phyloP scores from a whole-genome alignment of 2,329 filamentous ascomycete genomes.

The Botrytis fabae region DNA sequence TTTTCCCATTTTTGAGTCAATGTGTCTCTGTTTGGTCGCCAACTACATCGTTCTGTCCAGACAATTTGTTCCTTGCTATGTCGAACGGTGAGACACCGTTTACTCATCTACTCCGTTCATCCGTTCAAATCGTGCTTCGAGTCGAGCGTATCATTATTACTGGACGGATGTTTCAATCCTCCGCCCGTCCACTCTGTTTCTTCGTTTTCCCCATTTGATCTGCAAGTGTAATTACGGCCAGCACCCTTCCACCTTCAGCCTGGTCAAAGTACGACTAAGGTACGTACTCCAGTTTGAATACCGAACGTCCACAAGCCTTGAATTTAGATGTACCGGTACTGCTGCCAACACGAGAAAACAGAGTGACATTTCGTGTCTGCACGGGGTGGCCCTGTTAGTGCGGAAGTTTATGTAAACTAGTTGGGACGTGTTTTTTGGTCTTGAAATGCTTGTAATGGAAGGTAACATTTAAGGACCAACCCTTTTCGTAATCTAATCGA shows the following conservation, averaged over 20 bases:
- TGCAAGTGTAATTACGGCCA: neutral
- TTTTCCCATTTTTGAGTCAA: neutral
- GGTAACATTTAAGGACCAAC: neutral
- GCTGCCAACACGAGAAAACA: neutral
- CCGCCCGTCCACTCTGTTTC: neutral
- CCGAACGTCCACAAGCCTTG: neutral
- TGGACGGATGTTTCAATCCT: neutral
- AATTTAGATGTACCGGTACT: neutral
- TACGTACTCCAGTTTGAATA: neutral
- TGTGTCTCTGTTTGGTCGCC: neutral
- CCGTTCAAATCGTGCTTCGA: neutral
- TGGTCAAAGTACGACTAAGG: neutral
- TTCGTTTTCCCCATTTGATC: neutral
- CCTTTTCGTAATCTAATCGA: neutral
- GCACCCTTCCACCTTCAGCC: neutral
- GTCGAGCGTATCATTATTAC: neutral
- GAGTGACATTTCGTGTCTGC: neutral
- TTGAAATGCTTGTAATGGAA: neutral
- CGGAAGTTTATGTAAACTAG: neutral
- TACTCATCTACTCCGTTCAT: neutral
- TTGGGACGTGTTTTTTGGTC: neutral
- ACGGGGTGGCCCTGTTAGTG: neutral
- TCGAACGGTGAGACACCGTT: neutral
- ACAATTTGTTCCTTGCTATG: neutral
- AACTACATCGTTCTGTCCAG: neutral